These are phyloP conservation scores for Boletus eberwhitei DNA, from an alignment of 768 basidiomycete genomes.

Conservation along the genomic window DNA sequence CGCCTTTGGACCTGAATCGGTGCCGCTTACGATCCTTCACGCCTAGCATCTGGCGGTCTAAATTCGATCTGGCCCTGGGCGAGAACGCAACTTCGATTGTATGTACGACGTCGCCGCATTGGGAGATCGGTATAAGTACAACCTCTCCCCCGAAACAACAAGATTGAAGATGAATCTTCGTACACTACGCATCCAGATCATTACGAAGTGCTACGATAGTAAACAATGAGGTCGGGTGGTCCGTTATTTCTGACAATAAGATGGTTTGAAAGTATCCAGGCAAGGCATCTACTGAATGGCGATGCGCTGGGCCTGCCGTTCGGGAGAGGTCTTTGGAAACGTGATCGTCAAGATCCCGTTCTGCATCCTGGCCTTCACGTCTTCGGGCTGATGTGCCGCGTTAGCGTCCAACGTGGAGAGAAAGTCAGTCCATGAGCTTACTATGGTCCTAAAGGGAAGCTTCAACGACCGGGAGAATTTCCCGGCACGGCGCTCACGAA, in stretches of 20 bases:
- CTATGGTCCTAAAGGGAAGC: constrained; percentile 46
- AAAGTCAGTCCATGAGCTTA: constrained; percentile 9
- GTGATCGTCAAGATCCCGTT: constrained; percentile 45
- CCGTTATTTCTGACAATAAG: not conserved
- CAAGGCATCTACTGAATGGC: constrained; percentile 6
- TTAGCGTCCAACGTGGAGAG: not conserved
- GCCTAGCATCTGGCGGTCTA: too few species aligned
- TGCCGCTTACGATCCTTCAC: too few species aligned
- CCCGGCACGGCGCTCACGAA: constrained; percentile 45
- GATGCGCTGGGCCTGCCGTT: constrained; percentile 42
- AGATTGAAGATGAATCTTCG: not conserved
- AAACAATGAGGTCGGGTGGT: not conserved
- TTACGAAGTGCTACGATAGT: too few species aligned
- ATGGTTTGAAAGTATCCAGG: too few species aligned
- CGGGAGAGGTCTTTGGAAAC: constrained; percentile 43
- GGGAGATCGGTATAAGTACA: too few species aligned
- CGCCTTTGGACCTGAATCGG: too few species aligned
- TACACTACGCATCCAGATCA: not conserved
- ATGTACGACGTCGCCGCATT: too few species aligned
- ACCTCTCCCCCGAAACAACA: too few species aligned
- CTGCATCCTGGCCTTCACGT: constrained; percentile 47
- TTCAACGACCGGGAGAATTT: constrained; percentile 44
- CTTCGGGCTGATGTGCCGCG: constrained; percentile 31
- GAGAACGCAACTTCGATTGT: too few species aligned
- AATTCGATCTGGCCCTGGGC: too few species aligned